Percentiles rank a stretch among this genome's conserved stretches.
Conservation (phyloP, 176 grass and related monocot species). For the Oryza rufipogon region DNA sequence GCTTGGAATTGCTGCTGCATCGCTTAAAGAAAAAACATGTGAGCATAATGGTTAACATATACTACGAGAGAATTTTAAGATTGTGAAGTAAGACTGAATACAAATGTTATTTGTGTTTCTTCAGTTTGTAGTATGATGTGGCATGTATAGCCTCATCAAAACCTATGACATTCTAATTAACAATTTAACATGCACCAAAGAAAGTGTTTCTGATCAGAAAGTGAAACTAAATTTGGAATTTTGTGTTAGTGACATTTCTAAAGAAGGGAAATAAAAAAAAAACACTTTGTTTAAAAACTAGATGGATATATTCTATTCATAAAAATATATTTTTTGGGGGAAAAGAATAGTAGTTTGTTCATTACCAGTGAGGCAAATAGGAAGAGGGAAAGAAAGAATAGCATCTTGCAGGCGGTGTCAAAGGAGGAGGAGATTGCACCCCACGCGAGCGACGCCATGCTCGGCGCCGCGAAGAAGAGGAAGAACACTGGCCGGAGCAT, state of each 20-base stretch:
- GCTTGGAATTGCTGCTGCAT: neutral
- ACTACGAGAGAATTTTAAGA: neutral
- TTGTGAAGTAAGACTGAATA: neutral
- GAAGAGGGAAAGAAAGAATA: slow-evolving; percentile 93
- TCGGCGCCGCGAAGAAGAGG: slow-evolving; percentile 87
- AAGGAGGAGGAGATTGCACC: slow-evolving; percentile 61
- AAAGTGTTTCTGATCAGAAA: neutral
- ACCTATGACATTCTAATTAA: no score
- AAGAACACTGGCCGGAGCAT: slow-evolving; percentile 88
- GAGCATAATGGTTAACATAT: neutral
- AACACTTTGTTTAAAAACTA: neutral
- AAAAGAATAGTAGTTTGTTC: neutral
- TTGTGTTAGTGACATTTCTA: no score
- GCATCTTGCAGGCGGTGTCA: slow-evolving; percentile 83
- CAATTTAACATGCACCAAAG: no score
- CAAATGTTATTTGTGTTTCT: neutral
- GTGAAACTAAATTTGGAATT: no score
- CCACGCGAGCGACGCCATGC: slow-evolving; percentile 87
- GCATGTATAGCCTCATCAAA: no score
- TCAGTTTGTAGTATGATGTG: neutral
- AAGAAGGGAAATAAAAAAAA: no score
- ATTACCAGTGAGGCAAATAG: slow-evolving; percentile 85
- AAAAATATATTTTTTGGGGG: neutral
- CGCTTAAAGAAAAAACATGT: neutral
- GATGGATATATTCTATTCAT: neutral